Conservation (phyloP, 2,329 filamentous ascomycete genomes). For the Sporothrix dimorphospora region DNA sequence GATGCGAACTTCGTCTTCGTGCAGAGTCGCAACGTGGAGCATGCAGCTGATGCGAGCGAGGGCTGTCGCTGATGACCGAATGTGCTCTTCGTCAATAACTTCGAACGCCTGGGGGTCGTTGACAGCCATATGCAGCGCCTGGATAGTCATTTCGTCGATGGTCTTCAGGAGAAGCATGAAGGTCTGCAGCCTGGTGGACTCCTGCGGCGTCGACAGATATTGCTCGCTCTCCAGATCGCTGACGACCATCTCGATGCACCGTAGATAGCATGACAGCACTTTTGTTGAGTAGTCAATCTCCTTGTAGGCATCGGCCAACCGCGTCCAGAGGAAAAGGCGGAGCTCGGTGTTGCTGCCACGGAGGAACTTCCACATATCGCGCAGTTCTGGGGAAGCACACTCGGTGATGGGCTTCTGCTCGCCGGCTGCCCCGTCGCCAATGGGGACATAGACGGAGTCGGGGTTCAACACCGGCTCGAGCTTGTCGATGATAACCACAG, state of each 20-base stretch:
- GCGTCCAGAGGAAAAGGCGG: constrained; percentile 84
- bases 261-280: constrained; percentile 82
- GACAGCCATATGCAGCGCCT: constrained; percentile 68
- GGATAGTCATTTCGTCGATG: constrained; percentile 74
- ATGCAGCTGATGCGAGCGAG: constrained; percentile 73
- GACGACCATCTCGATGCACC: constrained; percentile 82
- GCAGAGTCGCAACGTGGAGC: constrained; percentile 77
- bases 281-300: constrained; percentile 85
- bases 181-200: constrained; percentile 68
- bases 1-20: constrained; percentile 83
- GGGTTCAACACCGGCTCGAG: constrained; percentile 90
- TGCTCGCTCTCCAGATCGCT: constrained; percentile 65
- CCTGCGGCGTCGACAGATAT: constrained; percentile 59
- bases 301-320: constrained; percentile 86
- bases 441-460: constrained; percentile 53
- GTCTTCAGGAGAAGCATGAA: constrained; percentile 78
- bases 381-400: constrained; percentile 60
- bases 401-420: constrained; percentile 51
- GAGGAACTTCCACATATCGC: constrained; percentile 85
- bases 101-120: constrained; percentile 75
- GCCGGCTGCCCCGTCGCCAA: not conserved
- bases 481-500: constrained; percentile 83
- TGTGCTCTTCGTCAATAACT: constrained; percentile 78
- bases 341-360: constrained; percentile 79
- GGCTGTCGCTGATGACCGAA: constrained; percentile 72